phyloP scores from a whole-genome alignment of 495 filamentous ascomycete genomes.

The Lichenothelia convexa region DNA sequence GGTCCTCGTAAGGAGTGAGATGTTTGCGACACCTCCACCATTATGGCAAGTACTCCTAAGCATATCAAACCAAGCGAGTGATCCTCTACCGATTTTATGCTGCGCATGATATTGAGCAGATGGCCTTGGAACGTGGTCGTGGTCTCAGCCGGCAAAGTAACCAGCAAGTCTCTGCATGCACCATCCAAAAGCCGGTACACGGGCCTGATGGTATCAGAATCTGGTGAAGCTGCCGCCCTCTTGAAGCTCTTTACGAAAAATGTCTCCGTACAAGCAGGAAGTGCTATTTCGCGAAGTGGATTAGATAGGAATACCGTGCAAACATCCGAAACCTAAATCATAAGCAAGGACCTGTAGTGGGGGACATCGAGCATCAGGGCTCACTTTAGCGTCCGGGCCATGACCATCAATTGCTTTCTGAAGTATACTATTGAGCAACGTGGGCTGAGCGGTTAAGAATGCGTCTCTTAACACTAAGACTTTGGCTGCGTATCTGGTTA shows the following conservation, averaged over 20 bases:
- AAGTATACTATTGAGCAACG: slow-evolving; percentile 12
- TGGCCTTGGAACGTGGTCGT: slow-evolving; percentile 11
- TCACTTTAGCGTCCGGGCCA: slow-evolving; percentile 8
- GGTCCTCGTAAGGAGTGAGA: background rate
- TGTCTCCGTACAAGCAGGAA: slow-evolving; percentile 13
- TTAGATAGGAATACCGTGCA: slow-evolving; percentile 12
- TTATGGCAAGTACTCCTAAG: slow-evolving; percentile 8
- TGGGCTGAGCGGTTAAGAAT: slow-evolving; percentile 11
- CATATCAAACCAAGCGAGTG: slow-evolving; percentile 7
- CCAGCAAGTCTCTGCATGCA: slow-evolving; percentile 10
- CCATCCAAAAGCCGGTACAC: slow-evolving; percentile 16
- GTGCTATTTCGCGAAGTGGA: slow-evolving; percentile 12
- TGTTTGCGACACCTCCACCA: background rate
- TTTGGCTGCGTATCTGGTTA: background rate
- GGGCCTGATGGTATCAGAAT: slow-evolving; percentile 7
- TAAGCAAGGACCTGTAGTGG: slow-evolving; percentile 4
- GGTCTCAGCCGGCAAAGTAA: slow-evolving; percentile 6
- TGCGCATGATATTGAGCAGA: slow-evolving; percentile 10
- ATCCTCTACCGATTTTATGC: slow-evolving; percentile 2
- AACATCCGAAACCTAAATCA: slow-evolving; percentile 5
- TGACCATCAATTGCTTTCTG: slow-evolving; percentile 9
- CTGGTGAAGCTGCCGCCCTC: slow-evolving; percentile 7
- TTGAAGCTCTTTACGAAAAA: slow-evolving; percentile 16
- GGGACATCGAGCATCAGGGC: slow-evolving; percentile 1
- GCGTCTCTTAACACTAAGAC: slow-evolving; percentile 3